These are phyloP conservation scores for Monosporascus cannonballus DNA, from an alignment of 2,329 filamentous ascomycete species.

Conservation along the genomic window DNA sequence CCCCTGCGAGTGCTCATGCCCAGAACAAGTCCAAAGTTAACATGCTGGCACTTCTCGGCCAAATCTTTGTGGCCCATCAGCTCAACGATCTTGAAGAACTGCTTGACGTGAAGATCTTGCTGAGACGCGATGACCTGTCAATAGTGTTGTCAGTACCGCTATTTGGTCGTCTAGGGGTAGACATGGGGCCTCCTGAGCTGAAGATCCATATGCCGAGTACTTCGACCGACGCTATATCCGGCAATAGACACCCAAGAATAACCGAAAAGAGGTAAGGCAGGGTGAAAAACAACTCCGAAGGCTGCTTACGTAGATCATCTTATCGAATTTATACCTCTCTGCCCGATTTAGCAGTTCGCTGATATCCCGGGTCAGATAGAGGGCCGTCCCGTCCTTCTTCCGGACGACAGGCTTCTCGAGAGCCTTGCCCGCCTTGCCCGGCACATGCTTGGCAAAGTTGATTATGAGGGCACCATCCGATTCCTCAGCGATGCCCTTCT, in stretches of 20 bases:
- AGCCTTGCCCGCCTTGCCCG: slow-evolving; percentile 61
- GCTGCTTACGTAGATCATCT: slow-evolving; percentile 62
- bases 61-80: slow-evolving; percentile 65
- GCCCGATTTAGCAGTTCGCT: slow-evolving; percentile 63
- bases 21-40: slow-evolving; percentile 69
- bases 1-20: slow-evolving; percentile 67
- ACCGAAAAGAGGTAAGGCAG: neutral
- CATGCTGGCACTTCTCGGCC: slow-evolving; percentile 61
- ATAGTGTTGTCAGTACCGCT: neutral
- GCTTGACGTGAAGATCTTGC: slow-evolving; percentile 67
- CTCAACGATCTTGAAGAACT: slow-evolving; percentile 72
- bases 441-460: slow-evolving; percentile 63
- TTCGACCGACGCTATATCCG: neutral
- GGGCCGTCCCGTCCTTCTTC: slow-evolving; percentile 67
- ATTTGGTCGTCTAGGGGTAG: too few species aligned
- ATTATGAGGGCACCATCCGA: slow-evolving; percentile 68
- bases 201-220: neutral
- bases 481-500: slow-evolving; percentile 60
- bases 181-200: neutral
- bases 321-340: slow-evolving; percentile 58
- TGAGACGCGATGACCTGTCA: slow-evolving; percentile 54
- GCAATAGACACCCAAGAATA: neutral
- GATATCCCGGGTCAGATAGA: slow-evolving; percentile 75
- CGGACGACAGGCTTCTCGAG: slow-evolving; percentile 66
- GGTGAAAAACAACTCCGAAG: neutral